These are phyloP conservation scores for Dictyostelium firmibasis DNA, from an alignment of 78 protist species.

Conservation along the genomic window DNA sequence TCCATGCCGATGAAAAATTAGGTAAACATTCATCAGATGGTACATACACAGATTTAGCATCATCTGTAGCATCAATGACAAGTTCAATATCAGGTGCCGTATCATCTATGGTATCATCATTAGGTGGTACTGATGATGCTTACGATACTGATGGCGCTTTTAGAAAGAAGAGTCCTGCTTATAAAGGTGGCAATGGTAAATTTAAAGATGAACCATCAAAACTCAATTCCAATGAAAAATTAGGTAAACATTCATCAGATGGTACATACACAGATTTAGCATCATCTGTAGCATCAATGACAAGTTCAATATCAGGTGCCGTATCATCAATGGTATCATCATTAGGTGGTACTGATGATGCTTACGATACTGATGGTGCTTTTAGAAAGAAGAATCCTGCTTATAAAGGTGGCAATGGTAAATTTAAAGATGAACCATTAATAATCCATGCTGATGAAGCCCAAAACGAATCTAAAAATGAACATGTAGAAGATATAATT, in stretches of 20 bases:
- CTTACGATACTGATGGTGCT: not conserved
- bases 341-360: not conserved
- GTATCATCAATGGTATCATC: not conserved
- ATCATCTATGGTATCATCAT: not conserved
- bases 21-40: not conserved
- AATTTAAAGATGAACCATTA: too few species aligned
- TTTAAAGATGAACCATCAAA: too few species aligned
- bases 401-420: not conserved
- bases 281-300: too few species aligned
- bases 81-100: not conserved
- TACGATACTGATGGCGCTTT: not conserved
- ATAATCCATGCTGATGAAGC: too few species aligned
- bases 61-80: too few species aligned
- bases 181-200: not conserved
- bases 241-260: not conserved
- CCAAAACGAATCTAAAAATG: too few species aligned
- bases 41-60: too few species aligned
- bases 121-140: not conserved
- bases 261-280: too few species aligned
- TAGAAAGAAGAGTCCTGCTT: not conserved
- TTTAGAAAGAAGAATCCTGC: not conserved
- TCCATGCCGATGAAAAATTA: too few species aligned
- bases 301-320: not conserved
- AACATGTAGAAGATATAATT: too few species aligned
- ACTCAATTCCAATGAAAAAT: too few species aligned